These are phyloP conservation scores for Penicillium sp. DNA, from an alignment of 2,329 filamentous ascomycete species.

Conservation along the genomic window DNA sequence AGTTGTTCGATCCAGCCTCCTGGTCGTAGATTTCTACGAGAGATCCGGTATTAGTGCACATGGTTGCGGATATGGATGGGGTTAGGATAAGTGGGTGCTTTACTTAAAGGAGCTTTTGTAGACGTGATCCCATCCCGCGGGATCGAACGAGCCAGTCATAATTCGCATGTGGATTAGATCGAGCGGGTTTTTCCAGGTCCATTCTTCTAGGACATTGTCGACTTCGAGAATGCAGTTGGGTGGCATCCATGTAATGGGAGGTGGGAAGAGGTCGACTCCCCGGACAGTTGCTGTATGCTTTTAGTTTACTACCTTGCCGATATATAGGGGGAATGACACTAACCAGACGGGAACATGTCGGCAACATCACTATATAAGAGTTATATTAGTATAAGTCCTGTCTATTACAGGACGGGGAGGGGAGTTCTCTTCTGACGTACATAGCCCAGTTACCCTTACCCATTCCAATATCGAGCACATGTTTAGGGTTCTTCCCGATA, in stretches of 20 bases:
- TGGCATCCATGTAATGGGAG: slow-evolving; percentile 2
- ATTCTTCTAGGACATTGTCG: slow-evolving; percentile 3
- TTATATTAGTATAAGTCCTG: background rate
- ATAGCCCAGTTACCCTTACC: slow-evolving; percentile 14
- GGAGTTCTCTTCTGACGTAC: background rate
- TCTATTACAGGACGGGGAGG: background rate
- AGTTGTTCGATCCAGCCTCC: slow-evolving; percentile 10
- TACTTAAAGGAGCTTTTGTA: background rate
- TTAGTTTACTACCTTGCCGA: background rate
- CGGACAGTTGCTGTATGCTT: background rate
- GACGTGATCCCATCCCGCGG: background rate
- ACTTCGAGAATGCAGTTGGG: slow-evolving; percentile 6
- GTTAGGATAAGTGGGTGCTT: too few species aligned
- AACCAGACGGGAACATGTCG: slow-evolving; percentile 3
- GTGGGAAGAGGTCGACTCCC: slow-evolving; percentile 8
- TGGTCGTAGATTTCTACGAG: background rate
- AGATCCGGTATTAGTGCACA: background rate
- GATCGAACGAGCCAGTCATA: background rate
- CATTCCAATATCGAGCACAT: slow-evolving; percentile 17
- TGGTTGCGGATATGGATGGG: background rate
- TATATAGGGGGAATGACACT: background rate
- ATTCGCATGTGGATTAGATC: slow-evolving; percentile 7
- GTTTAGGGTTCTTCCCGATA: slow-evolving; percentile 3
- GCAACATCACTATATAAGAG: background rate
- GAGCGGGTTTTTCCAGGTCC: background rate